phyloP scores from a whole-genome alignment of 208 protist species.

The Herpetomonas tarakana region DNA sequence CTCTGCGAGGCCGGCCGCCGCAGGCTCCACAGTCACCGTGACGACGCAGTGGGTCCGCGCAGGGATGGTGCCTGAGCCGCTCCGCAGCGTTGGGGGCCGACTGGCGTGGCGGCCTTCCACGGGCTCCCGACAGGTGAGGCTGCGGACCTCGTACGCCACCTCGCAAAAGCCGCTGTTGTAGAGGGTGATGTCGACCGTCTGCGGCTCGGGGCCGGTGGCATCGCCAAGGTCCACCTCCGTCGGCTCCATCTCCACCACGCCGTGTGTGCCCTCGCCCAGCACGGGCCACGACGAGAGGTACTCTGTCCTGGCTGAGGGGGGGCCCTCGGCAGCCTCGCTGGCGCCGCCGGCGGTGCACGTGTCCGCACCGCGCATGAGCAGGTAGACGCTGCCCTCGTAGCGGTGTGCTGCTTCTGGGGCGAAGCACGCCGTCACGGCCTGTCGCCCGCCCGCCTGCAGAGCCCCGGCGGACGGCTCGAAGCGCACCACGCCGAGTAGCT shows the following conservation, averaged over 20 bases:
- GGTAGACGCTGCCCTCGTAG: conserved; percentile 55
- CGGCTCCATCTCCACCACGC: conserved; percentile 78
- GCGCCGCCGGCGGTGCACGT: not conserved
- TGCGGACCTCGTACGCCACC: conserved; percentile 75
- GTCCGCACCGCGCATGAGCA: conserved; percentile 29
- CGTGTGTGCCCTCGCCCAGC: conserved; percentile 65
- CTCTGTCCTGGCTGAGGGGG: conserved; percentile 8
- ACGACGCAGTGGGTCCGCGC: conserved; percentile 86
- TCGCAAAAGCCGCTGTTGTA: conserved; percentile 86
- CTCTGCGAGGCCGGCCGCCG: conserved; percentile 50
- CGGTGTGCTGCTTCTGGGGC: conserved; percentile 38
- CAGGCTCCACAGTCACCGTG: conserved; percentile 53
- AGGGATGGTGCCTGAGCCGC: conserved; percentile 56
- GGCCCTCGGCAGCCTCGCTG: not conserved
- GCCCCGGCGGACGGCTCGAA: conserved; percentile 63
- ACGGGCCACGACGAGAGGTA: conserved; percentile 35
- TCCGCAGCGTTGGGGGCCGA: conserved; percentile 38
- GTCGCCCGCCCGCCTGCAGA: conserved; percentile 41
- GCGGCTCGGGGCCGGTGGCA: conserved; percentile 30
- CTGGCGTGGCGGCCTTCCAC: conserved; percentile 14
- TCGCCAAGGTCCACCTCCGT: conserved; percentile 57
- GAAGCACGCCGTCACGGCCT: conserved; percentile 51
- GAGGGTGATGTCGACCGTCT: conserved; percentile 61
- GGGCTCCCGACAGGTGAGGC: conserved; percentile 14
- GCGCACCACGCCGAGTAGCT: conserved; percentile 38